Conservation (phyloP, 345 rosid species). For the Eucalyptus globulus region DNA sequence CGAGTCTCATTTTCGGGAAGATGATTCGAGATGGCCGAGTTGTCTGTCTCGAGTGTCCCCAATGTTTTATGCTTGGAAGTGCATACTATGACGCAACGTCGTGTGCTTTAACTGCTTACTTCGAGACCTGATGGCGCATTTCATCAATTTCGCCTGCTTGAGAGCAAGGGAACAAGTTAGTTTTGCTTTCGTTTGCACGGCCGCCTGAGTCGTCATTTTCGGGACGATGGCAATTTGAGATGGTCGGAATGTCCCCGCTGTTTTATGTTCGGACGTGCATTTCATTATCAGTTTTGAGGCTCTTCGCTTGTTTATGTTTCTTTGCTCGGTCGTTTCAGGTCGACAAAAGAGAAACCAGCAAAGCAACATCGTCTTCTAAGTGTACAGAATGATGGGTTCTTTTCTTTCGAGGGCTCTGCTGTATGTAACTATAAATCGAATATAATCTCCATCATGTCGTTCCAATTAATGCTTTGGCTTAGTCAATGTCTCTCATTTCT, state of each 20-base stretch:
- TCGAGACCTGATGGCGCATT: not conserved
- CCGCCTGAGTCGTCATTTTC: not conserved
- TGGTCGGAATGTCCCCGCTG: too few relatives aligned
- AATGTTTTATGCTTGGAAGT: not conserved
- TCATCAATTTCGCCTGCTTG: not conserved
- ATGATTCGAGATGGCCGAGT: not conserved
- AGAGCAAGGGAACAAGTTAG: not conserved
- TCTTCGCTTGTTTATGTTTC: not conserved
- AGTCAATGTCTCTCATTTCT: not conserved
- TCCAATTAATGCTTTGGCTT: not conserved
- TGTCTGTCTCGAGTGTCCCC: not conserved
- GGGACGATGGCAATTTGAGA: not conserved
- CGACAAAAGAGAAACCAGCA: not conserved
- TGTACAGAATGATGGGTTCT: slow-evolving; percentile 16
- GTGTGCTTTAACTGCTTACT: not conserved
- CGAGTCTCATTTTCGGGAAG: not conserved
- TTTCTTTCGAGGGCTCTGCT: slow-evolving; percentile 24
- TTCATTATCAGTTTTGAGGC: not conserved
- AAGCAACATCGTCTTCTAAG: not conserved
- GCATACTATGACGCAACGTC: not conserved
- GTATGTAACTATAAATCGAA: not conserved
- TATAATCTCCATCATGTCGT: not conserved
- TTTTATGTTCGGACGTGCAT: too few relatives aligned
- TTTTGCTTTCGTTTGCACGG: not conserved
- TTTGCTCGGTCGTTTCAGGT: not conserved